Percentiles rank a stretch among this genome's conserved stretches.
These are phyloP conservation scores for Pleoardoris graminearum DNA, from an alignment of 2,329 filamentous ascomycete genomes.

Conservation along the genomic window DNA sequence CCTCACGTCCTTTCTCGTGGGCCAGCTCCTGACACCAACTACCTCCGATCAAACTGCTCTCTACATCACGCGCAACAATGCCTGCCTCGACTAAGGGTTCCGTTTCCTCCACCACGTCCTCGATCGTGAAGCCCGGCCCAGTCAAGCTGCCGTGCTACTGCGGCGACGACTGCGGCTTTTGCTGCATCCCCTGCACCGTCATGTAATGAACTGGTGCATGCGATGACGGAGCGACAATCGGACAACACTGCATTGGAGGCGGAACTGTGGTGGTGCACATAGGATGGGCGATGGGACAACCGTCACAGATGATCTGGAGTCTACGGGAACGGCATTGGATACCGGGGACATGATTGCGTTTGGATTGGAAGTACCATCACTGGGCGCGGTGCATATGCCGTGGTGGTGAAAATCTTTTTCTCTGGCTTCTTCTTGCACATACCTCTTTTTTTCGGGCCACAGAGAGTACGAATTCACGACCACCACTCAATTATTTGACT, in stretches of 20 bases:
- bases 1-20: background rate
- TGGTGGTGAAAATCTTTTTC: background rate
- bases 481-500: no score
- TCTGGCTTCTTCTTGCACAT: background rate
- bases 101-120: constrained; percentile 35
- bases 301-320: background rate
- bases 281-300: background rate
- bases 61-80: constrained; percentile 20
- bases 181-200: constrained; percentile 43
- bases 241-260: background rate
- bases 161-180: constrained; percentile 39
- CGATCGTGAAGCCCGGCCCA: constrained; percentile 42
- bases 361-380: background rate
- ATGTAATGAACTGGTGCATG: constrained; percentile 31
- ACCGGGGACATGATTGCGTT: background rate
- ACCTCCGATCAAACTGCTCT: background rate
- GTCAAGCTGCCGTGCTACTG: constrained; percentile 36
- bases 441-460: constrained; percentile 1
- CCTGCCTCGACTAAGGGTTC: constrained; percentile 37
- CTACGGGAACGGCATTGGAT: background rate
- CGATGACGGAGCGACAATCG: background rate
- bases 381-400: background rate
- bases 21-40: background rate
- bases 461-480: constrained; percentile 2
- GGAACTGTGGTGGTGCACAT: background rate